Base-by-base conservation (phyloP, 2,329 filamentous ascomycete species). In the Colletotrichum sp. region DNA sequence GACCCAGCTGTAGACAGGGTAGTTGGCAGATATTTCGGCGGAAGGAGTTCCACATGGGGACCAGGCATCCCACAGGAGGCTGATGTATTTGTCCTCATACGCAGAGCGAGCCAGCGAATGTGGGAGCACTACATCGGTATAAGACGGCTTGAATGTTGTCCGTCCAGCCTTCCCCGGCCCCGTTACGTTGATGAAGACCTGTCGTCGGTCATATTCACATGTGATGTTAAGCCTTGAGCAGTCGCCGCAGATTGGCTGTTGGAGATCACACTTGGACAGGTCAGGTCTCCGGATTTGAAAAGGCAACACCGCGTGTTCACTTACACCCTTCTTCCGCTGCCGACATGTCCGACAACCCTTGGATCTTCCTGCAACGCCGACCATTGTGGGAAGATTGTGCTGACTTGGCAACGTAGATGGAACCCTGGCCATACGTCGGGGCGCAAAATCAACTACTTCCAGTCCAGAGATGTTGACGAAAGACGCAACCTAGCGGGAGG, bases 241-340 rank as follows among this genome's bases (percentile, higher is more conserved):
- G 57, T 77, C 73, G 13, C 72, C 72, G 32, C 77, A 78, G 13
- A 57, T 43, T 8, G 77, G 77, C 10, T 71, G 61, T 43, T 61
- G 38, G 15, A 75, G 70, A 36, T 77, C 77, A 43, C 77, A 78
- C 77, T 78, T 65, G 18, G 3, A 52, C 12, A 60, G 30, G 10
- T 71, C 5, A 32, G 26, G 15, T 57, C 21, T 18, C 43, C n/a
- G 24, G 24, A n/a, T 12, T 24, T 26, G 9, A n/a, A 12, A 26
- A 34, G n/a, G 24, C 26, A 21, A 16, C 72, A 18, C 18, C 15
- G 34, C 21, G 12, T n/a, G 3, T 6, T 48, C 28, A 72, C 77
- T 66, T 65, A 78, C 77, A 24, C 77, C 77, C 58, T 78, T 78
- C 63, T 77, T 77, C 8, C 75, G 75, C n/a, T 63, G 58, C 7